Evolutionary conservation across 805 yeast species (phyloP).

Genomic region (Maudiozyma serrabonitensis): DNA sequence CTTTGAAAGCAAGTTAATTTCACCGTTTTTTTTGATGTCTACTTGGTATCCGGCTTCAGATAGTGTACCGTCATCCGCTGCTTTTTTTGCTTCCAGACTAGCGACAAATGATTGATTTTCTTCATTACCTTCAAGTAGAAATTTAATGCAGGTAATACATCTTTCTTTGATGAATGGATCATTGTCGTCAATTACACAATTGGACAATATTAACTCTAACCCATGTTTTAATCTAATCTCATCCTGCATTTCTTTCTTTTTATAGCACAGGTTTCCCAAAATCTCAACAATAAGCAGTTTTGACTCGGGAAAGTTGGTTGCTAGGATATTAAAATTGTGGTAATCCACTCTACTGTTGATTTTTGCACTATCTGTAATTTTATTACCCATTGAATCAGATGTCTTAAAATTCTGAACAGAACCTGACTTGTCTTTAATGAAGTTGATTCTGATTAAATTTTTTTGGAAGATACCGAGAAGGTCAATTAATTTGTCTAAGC

Average conservation of each 20-base stretch:
- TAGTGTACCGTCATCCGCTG: conserved; percentile 49
- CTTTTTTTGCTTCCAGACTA: conserved; percentile 62
- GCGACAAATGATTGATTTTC: conserved; percentile 73
- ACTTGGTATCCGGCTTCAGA: conserved; percentile 71
- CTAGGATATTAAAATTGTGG: conserved; percentile 12
- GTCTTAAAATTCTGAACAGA: conserved; percentile 15
- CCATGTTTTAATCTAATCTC: conserved; percentile 55
- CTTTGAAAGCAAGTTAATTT: conserved; percentile 41
- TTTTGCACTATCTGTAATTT: conserved; percentile 25
- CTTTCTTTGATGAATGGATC: conserved; percentile 86
- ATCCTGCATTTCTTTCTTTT: conserved; percentile 54
- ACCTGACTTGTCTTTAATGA: conserved; percentile 17
- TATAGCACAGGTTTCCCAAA: conserved; percentile 46
- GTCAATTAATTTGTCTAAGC: conserved; percentile 27
- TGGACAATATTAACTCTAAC: conserved; percentile 60
- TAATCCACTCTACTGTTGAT: conserved; percentile 19
- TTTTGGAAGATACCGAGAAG: conserved; percentile 28
- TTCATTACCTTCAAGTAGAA: conserved; percentile 51
- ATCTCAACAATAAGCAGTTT: conserved; percentile 61
- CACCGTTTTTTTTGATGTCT: conserved; percentile 55
- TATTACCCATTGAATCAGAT: conserved; percentile 16
- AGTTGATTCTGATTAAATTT: conserved; percentile 27
- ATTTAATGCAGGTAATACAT: conserved; percentile 68
- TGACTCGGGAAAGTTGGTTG: conserved; percentile 47
- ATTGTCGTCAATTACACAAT: conserved; percentile 76